Conservation (phyloP, 1,139 yeast species). For the Suhomyces coccinellae region DNA sequence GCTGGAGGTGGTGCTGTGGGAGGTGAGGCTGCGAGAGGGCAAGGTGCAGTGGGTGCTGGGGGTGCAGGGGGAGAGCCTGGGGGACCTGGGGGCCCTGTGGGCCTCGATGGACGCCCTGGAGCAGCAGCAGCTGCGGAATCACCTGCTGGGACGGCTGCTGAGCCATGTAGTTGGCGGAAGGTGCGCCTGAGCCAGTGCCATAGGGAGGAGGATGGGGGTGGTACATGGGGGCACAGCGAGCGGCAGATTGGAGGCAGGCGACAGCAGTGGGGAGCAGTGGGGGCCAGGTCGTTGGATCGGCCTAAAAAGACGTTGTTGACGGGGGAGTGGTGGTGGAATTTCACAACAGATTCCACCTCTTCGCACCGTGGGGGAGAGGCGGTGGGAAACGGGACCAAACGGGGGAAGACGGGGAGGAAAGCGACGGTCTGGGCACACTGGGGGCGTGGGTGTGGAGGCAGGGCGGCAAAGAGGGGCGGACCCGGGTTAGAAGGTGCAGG, state of each 20-base stretch:
- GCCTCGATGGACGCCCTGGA: slow-evolving; percentile 1
- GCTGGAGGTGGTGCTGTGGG: neutral
- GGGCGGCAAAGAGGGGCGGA: neutral
- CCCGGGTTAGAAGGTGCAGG: neutral
- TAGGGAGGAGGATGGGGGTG: slow-evolving; percentile 17
- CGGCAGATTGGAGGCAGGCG: neutral
- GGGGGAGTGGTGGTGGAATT: neutral
- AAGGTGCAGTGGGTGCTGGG: neutral
- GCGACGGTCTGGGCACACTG: neutral
- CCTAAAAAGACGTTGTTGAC: neutral
- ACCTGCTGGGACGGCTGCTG: slow-evolving; percentile 11
- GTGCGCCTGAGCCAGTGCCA: slow-evolving; percentile 6
- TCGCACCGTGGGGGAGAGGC: neutral
- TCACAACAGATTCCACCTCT: slow-evolving; percentile 1
- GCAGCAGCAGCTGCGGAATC: slow-evolving; percentile 14
- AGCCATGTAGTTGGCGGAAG: neutral
- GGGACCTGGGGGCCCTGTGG: neutral
- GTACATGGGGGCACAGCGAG: slow-evolving; percentile 13
- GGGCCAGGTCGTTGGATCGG: neutral
- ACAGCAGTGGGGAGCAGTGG: neutral
- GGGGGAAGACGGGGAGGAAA: neutral
- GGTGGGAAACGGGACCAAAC: neutral
- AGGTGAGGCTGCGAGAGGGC: slow-evolving; percentile 10
- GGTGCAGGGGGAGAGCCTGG: slow-evolving; percentile 9
- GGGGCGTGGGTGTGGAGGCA: neutral